A percentile compares a stretch with the other conserved stretches of the same genome.
Evolutionary conservation across 108 stramenopile species (phyloP).

Genomic region (Skeletonema tropicum): DNA sequence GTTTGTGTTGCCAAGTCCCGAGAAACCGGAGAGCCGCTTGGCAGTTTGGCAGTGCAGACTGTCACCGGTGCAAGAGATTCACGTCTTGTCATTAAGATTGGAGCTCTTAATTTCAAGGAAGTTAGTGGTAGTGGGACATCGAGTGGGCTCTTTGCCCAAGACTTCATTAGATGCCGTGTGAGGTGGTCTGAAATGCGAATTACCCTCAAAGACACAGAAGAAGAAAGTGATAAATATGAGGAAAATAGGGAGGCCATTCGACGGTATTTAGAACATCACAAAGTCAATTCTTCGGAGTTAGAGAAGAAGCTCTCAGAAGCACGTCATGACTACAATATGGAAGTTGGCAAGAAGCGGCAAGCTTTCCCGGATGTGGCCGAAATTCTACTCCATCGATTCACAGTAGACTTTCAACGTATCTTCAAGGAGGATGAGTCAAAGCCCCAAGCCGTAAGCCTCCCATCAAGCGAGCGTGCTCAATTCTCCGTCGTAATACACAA

Average conservation of each 20-base stretch:
- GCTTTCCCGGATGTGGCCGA: constrained; percentile 52
- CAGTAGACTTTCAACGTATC: constrained; percentile 83
- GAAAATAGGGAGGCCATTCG: constrained; percentile 43
- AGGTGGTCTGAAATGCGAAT: constrained; percentile 80
- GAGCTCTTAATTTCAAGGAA: constrained; percentile 59
- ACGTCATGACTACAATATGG: constrained; percentile 44
- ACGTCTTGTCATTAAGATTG: constrained; percentile 81
- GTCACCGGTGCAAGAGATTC: constrained; percentile 74
- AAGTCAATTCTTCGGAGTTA: constrained; percentile 44
- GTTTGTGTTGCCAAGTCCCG: constrained; percentile 55
- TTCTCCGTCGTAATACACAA: constrained; percentile 76
- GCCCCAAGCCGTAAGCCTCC: constrained; percentile 13
- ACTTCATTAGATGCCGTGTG: constrained; percentile 74
- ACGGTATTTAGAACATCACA: constrained; percentile 45
- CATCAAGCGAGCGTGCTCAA: constrained; percentile 71
- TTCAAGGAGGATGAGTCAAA: constrained; percentile 65
- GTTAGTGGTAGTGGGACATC: constrained; percentile 1
- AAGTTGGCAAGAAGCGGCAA: constrained; percentile 10
- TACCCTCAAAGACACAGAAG: constrained; percentile 68
- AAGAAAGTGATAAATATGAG: constrained; percentile 34
- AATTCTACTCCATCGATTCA: constrained; percentile 70
- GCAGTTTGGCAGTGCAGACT: constrained; percentile 83
- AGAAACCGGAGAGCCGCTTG: constrained; percentile 57
- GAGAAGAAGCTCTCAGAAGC: constrained; percentile 44
- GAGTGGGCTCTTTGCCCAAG: constrained; percentile 56